phyloP scores from a whole-genome alignment of 306 rosid species.

The Prunus persica region Prunus_persica_NCBIv2 NC_034011.1:4075501-4076000 shows the following conservation, averaged over 20 bases:
- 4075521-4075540: conserved; percentile 23
- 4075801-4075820: not conserved
- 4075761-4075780: conserved; percentile 29
- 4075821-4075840: not conserved
- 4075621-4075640: not conserved
- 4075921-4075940: conserved; percentile 16
- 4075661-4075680: conserved; percentile 67
- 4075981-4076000: conserved; percentile 5
- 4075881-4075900: conserved; percentile 11
- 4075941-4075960: not conserved
- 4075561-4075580: not conserved
- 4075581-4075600: not conserved
- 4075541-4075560: not conserved
- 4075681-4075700: conserved; percentile 58
- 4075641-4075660: not conserved
- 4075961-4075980: conserved; percentile 1
- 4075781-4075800: conserved; percentile 18
- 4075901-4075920: conserved; percentile 44
- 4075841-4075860: not conserved
- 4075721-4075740: conserved; percentile 43
- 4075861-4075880: conserved; percentile 25
- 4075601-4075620: not conserved
- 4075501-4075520: conserved; percentile 48
- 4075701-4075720: conserved; percentile 42
- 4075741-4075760: not conserved